These are phyloP conservation scores for Medicago arabica DNA, from an alignment of 306 rosid genomes.

Conservation along the genomic window DNA sequence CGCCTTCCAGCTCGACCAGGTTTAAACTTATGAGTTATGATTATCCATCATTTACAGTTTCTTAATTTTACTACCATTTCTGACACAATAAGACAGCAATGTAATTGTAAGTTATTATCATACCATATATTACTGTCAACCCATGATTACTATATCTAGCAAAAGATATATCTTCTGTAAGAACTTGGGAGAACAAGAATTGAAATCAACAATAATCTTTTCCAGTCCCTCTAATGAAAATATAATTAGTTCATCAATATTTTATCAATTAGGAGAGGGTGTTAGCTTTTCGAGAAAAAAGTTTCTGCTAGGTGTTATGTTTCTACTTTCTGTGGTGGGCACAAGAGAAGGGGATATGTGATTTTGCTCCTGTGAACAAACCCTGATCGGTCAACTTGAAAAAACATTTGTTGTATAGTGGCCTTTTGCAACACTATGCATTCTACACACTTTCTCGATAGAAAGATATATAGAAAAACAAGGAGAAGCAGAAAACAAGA, in stretches of 20 bases:
- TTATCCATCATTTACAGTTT: background rate
- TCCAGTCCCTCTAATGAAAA: background rate
- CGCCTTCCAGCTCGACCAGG: conserved; percentile 37
- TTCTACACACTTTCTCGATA: conserved; percentile 1
- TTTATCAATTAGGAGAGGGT: background rate
- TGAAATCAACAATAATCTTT: background rate
- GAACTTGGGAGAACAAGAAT: background rate
- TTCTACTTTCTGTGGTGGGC: background rate
- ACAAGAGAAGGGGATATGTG: conserved; percentile 1
- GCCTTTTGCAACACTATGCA: background rate
- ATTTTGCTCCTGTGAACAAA: background rate
- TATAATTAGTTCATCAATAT: conserved; percentile 3
- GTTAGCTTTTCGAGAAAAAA: background rate
- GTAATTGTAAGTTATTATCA: background rate
- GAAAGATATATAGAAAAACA: background rate
- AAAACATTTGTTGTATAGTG: background rate
- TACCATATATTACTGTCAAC: background rate
- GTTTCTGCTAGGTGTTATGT: background rate
- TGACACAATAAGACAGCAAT: background rate
- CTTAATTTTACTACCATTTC: background rate
- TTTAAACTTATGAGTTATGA: conserved; percentile 13
- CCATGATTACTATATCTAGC: background rate
- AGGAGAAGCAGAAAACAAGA: background rate
- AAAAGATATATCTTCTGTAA: background rate
- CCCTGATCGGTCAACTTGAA: conserved; percentile 4